Percentiles rank a stretch among this genome's conserved stretches.
Evolutionary conservation across 768 basidiomycete species (phyloP).

Genomic region (Sutorius australiensis): DNA sequence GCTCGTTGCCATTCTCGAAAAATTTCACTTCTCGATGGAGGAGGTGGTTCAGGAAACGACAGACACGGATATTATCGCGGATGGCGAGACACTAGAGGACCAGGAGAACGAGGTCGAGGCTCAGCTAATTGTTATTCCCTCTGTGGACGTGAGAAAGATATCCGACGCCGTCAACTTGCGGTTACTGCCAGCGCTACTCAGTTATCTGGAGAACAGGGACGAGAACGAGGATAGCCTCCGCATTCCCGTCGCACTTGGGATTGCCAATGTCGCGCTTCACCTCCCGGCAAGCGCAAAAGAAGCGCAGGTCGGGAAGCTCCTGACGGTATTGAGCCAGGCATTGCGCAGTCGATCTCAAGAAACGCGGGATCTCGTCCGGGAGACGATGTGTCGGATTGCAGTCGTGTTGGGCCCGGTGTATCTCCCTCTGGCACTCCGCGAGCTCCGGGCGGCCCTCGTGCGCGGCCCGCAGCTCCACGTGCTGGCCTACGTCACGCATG

Average conservation of each 20-base stretch:
- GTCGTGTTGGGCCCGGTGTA: slow-evolving; percentile 68
- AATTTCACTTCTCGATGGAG: slow-evolving; percentile 89
- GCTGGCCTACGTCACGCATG: slow-evolving; percentile 79
- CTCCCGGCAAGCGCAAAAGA: slow-evolving; percentile 64
- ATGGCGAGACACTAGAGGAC: slow-evolving; percentile 26
- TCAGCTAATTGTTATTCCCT: slow-evolving; percentile 1
- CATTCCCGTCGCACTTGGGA: slow-evolving; percentile 84
- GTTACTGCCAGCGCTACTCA: slow-evolving; percentile 75
- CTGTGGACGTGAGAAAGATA: slow-evolving; percentile 39
- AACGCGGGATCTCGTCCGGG: slow-evolving; percentile 80
- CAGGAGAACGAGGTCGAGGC: slow-evolving; percentile 23
- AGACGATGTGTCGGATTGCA: slow-evolving; percentile 78
- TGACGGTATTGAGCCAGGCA: slow-evolving; percentile 85
- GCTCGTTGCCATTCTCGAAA: slow-evolving; percentile 79
- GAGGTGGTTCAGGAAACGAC: slow-evolving; percentile 38
- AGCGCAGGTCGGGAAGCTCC: slow-evolving; percentile 65
- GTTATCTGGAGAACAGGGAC: slow-evolving; percentile 79
- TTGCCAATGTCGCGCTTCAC: slow-evolving; percentile 77
- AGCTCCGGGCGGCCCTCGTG: slow-evolving; percentile 77
- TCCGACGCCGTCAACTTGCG: slow-evolving; percentile 72
- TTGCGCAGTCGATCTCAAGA: slow-evolving; percentile 94
- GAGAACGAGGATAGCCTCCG: slow-evolving; percentile 81
- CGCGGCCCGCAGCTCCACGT: slow-evolving; percentile 96
- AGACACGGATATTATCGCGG: slow-evolving; percentile 28
- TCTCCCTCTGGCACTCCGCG: slow-evolving; percentile 69